A percentile compares a stretch with the other conserved stretches of the same genome.
These are phyloP conservation scores for Halophytophthora batemanensis DNA, from an alignment of 352 stramenopile genomes.

Conservation along the genomic window DNA sequence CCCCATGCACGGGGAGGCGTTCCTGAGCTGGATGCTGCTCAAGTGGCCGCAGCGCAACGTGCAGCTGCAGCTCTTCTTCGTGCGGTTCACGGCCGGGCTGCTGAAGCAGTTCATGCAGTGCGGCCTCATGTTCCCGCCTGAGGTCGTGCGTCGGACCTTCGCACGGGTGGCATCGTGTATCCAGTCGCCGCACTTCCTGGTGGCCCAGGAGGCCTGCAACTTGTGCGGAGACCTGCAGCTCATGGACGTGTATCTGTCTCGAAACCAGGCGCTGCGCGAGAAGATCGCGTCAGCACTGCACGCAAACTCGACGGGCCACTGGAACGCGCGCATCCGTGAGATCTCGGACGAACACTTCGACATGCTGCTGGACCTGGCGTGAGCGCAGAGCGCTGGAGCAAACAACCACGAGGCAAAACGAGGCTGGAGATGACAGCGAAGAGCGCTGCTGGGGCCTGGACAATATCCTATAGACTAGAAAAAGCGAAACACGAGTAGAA, in stretches of 20 bases:
- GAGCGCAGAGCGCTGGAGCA: conserved; percentile 3
- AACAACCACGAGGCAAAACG: not conserved
- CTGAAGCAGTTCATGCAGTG: conserved; percentile 60
- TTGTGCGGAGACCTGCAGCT: conserved; percentile 64
- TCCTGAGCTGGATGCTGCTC: conserved; percentile 63
- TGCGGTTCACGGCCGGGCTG: conserved; percentile 60
- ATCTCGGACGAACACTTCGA: conserved; percentile 82
- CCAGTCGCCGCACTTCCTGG: conserved; percentile 65
- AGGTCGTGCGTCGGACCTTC: conserved; percentile 53
- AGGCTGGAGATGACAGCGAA: conserved; percentile 6
- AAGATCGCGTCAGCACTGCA: conserved; percentile 63
- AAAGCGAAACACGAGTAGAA: conserved; percentile 1
- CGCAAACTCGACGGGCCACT: conserved; percentile 59
- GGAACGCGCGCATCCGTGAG: conserved; percentile 75
- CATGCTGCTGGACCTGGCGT: conserved; percentile 75
- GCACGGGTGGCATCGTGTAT: conserved; percentile 48
- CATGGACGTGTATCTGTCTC: conserved; percentile 65
- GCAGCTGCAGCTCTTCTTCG: conserved; percentile 71
- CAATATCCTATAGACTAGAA: not conserved
- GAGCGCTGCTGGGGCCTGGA: not conserved
- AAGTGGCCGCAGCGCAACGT: conserved; percentile 77
- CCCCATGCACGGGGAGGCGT: conserved; percentile 53
- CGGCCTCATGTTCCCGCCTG: conserved; percentile 44
- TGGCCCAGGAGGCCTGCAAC: conserved; percentile 65
- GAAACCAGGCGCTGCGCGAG: conserved; percentile 52